Base-by-base conservation (phyloP, 352 stramenopile species). In the Phytophthora cryptogea region DNA sequence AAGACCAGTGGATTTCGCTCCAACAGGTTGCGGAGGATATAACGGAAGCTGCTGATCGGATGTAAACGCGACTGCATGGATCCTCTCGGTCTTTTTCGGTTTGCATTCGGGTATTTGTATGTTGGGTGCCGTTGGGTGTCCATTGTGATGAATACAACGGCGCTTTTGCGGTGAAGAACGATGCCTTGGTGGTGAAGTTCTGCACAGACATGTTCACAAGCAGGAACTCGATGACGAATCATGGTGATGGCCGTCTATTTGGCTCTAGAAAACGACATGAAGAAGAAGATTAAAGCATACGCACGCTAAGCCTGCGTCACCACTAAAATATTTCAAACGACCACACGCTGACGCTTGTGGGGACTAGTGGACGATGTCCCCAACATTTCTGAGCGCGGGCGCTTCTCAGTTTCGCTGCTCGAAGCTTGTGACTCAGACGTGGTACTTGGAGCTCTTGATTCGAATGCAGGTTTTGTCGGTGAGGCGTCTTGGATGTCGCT, bases 1-100 rank as follows among this genome's bases (percentile, higher is more conserved):
- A 76, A 43, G 77, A 89, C 8, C 82, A 92, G 46, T 92, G 80
- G 79, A 30, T 47, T 6, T 65, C 63, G 42, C 65, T 94, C 17
- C 54, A 76, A 36, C 48, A 76, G 16, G 30, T 64, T 35, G 52
- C 60, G 43, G 41, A 57, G 3, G 69, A 80, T 2, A 68, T 87
- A 23, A 64, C 63, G 2, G 51, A 79, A 52, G 66, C 74, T n/a
- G 44, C 32, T 27, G 53, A 65, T 27, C 50, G 55, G 7, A 40
- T 78, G 4, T 73, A 71, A 63, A 6, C n/a, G 28, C 1, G 26
- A 14, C 42, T 13, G 20, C 20, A 3, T 23, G 20, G 20, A 9
- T 47, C 11, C 17, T 53, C 1, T 10, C 50, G 43, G 27, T 8
- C 32, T 11, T 11, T 49, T 16, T 1, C 28, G 44, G n/a, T 51